Conservation (phyloP, 2,329 filamentous ascomycete genomes). For the Colletotrichum higginsianum region DNA sequence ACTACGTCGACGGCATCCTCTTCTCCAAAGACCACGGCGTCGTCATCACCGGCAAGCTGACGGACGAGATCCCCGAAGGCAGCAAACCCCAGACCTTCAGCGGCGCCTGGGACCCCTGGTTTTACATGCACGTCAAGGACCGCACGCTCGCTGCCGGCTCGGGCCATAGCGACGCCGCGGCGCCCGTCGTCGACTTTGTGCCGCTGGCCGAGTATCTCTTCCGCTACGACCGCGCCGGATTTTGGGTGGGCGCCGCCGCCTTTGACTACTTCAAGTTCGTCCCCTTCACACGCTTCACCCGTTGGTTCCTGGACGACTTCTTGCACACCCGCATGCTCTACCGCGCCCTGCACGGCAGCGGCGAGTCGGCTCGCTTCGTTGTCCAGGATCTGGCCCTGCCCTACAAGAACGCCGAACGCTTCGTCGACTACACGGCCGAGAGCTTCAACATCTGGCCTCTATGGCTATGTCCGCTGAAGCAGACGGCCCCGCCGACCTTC, state of each 20-base stretch:
- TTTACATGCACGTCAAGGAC: slow-evolving; percentile 78
- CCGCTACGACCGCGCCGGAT: slow-evolving; percentile 81
- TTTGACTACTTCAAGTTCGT: slow-evolving; percentile 77
- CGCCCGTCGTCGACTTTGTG: slow-evolving; percentile 66
- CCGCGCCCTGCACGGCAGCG: slow-evolving; percentile 78
- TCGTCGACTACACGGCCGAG: slow-evolving; percentile 68
- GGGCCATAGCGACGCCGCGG: slow-evolving; percentile 44
- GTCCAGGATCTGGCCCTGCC: slow-evolving; percentile 78
- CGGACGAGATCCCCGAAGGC: slow-evolving; percentile 65
- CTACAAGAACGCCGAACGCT: slow-evolving; percentile 65
- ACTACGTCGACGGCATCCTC: slow-evolving; percentile 83
- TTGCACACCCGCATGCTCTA: slow-evolving; percentile 82
- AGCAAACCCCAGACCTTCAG: slow-evolving; percentile 68
- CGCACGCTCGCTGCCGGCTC: slow-evolving; percentile 51
- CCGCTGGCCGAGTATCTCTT: slow-evolving; percentile 82
- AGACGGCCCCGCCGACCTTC: slow-evolving; percentile 65
- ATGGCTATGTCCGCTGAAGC: slow-evolving; percentile 71
- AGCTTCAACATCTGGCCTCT: slow-evolving; percentile 71
- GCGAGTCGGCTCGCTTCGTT: slow-evolving; percentile 75
- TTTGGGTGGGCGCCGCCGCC: slow-evolving; percentile 79
- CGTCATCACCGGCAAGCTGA: slow-evolving; percentile 76
- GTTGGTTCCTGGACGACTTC: slow-evolving; percentile 81
- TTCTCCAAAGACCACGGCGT: slow-evolving; percentile 74
- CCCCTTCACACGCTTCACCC: slow-evolving; percentile 76
- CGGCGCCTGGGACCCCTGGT: slow-evolving; percentile 79